Conservation (phyloP, 2,329 filamentous ascomycete genomes). For the Fusarium verticillioides region DNA sequence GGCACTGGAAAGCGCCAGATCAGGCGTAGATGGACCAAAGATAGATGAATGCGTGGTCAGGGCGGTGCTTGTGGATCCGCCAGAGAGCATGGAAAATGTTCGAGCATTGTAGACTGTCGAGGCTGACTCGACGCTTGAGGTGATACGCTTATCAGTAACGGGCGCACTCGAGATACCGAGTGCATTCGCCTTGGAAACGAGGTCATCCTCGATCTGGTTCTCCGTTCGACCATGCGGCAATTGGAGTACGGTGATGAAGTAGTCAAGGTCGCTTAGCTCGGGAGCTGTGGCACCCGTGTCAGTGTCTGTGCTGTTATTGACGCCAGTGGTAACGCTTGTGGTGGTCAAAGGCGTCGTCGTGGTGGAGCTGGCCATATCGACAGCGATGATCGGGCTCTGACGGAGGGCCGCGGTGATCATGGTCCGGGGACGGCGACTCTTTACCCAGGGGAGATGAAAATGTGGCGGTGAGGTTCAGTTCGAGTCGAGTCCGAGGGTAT, state of each 20-base stretch:
- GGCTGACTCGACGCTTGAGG: conserved; percentile 55
- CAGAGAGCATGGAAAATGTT: conserved; percentile 57
- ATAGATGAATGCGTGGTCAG: conserved; percentile 58
- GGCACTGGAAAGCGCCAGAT: conserved; percentile 40
- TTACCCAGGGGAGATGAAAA: conserved; percentile 15
- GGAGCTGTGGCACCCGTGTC: conserved; percentile 41
- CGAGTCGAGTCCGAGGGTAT: conserved; percentile 6
- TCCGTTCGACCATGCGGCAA: conserved; percentile 51
- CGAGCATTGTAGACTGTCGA: conserved; percentile 57
- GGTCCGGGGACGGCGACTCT: conserved; percentile 17
- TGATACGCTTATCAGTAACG: conserved; percentile 50
- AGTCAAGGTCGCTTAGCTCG: conserved; percentile 55
- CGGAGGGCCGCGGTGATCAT: conserved; percentile 34
- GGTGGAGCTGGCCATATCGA: conserved; percentile 35
- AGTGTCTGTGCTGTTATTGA: conserved; percentile 21
- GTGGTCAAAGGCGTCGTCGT: conserved; percentile 28
- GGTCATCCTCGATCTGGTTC: conserved; percentile 52
- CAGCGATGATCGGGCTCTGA: conserved; percentile 33
- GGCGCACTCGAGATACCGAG: conserved; percentile 50
- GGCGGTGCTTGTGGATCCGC: conserved; percentile 54
- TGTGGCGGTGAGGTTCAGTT: conserved; percentile 28
- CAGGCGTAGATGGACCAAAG: conserved; percentile 43
- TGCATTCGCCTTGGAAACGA: conserved; percentile 50
- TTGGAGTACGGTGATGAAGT: conserved; percentile 54
- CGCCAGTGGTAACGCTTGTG: conserved; percentile 29